A percentile compares a stretch with the other conserved stretches of the same genome.
Conservation (phyloP, 2,329 filamentous ascomycete genomes). For the Apiospora pterosperma region DNA sequence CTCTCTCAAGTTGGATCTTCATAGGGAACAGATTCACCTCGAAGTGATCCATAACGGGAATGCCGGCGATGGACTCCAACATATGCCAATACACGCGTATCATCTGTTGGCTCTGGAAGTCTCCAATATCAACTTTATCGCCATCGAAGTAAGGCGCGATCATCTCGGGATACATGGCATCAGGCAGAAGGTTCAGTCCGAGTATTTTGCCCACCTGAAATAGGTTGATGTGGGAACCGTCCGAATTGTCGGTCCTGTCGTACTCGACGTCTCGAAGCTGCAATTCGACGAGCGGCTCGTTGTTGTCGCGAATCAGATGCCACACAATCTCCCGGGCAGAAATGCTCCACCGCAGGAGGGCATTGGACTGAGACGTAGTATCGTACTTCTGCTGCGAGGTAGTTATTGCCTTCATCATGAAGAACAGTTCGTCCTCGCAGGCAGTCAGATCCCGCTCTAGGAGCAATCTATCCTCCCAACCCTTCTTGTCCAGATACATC, state of each 20-base stretch:
- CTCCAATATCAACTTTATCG: constrained; percentile 48
- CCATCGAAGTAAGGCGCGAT: constrained; percentile 83
- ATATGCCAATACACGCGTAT: constrained; percentile 95
- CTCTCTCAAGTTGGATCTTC: constrained; percentile 88
- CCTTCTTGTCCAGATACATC: constrained; percentile 78
- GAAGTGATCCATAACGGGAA: constrained; percentile 95
- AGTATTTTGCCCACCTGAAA: constrained; percentile 85
- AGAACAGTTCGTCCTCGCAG: constrained; percentile 97
- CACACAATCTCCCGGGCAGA: constrained; percentile 95
- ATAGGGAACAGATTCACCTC: constrained; percentile 91
- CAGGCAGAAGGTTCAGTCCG: constrained; percentile 83
- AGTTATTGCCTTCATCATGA: constrained; percentile 99
- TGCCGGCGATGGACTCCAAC: constrained; percentile 96
- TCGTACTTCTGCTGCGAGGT: constrained; percentile 88
- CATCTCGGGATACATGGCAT: constrained; percentile 95
- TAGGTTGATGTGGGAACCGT: constrained; percentile 92
- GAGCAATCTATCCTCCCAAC: constrained; percentile 86
- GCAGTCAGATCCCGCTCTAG: constrained; percentile 84
- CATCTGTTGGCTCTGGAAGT: constrained; percentile 72
- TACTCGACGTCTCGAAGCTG: constrained; percentile 90
- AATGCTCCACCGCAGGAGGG: constrained; percentile 86
- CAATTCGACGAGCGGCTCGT: constrained; percentile 86
- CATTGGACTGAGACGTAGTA: constrained; percentile 67
- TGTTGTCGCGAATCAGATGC: constrained; percentile 86
- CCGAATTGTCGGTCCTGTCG: constrained; percentile 92